Evolutionary conservation across 768 basidiomycete genomes (phyloP).

Genomic region (Leccinum subgranulosum): DNA sequence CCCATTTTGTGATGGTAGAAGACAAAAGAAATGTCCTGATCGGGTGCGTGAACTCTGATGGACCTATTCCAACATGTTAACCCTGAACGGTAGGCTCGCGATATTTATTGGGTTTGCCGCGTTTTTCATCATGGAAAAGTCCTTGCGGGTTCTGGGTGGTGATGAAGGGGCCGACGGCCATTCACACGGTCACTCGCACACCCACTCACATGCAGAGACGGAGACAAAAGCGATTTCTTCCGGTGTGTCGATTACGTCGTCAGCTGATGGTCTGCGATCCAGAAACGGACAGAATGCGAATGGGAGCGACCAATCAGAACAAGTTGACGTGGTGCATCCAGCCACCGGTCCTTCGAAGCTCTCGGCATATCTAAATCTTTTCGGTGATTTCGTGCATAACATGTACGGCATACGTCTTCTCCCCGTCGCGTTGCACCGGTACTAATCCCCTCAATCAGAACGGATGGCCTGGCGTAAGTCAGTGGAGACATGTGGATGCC

Average conservation of each 20-base stretch:
- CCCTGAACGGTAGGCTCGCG: slow-evolving; percentile 48
- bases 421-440: slow-evolving; percentile 14
- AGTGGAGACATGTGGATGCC: slow-evolving; percentile 1
- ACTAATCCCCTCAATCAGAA: slow-evolving; percentile 42
- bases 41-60: slow-evolving; percentile 50
- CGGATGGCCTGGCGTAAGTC: slow-evolving; percentile 88
- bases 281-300: slow-evolving; percentile 35
- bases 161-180: slow-evolving; percentile 50
- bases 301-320: slow-evolving; percentile 21
- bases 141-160: slow-evolving; percentile 73
- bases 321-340: slow-evolving; percentile 21
- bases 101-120: slow-evolving; percentile 86
- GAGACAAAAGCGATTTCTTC: slow-evolving; percentile 39
- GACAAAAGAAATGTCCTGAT: slow-evolving; percentile 89
- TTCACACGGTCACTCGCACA: slow-evolving; percentile 54
- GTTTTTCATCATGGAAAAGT: slow-evolving; percentile 94
- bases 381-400: slow-evolving; percentile 93
- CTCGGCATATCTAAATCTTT: slow-evolving; percentile 89
- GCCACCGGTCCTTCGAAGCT: slow-evolving; percentile 68
- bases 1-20: slow-evolving; percentile 81
- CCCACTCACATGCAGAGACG: slow-evolving; percentile 45
- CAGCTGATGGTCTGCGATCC: slow-evolving; percentile 48
- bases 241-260: slow-evolving; percentile 40
- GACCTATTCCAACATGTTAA: slow-evolving; percentile 11
- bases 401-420: slow-evolving; percentile 49